Conservation (phyloP, 768 basidiomycete genomes). For the Leccinum variicolor region DNA sequence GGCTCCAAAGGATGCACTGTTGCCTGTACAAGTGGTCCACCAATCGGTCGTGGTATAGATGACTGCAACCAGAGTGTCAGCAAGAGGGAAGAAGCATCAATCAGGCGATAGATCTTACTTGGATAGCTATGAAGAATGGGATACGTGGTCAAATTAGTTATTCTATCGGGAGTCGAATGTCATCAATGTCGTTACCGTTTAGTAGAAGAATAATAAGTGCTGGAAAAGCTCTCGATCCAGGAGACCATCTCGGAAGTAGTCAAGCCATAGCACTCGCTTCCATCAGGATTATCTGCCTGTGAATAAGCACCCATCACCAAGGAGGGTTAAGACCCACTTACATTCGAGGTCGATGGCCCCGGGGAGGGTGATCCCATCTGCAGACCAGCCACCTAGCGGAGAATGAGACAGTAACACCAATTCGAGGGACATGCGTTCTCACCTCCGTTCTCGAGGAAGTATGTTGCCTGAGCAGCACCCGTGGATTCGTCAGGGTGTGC, state of each 20-base stretch:
- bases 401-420: background rate
- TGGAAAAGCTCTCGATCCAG: slow-evolving; percentile 61
- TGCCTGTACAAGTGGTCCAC: slow-evolving; percentile 68
- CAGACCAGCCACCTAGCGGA: slow-evolving; percentile 46
- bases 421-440: background rate
- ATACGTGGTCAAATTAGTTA: background rate
- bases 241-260: slow-evolving; percentile 54
- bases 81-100: slow-evolving; percentile 1
- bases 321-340: slow-evolving; percentile 22
- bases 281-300: slow-evolving; percentile 46
- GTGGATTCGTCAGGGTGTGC: slow-evolving; percentile 51
- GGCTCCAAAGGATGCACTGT: slow-evolving; percentile 45
- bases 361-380: slow-evolving; percentile 58
- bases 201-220: slow-evolving; percentile 50
- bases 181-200: slow-evolving; percentile 35
- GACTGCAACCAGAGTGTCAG: slow-evolving; percentile 29
- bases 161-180: background rate
- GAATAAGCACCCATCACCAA: background rate
- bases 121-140: slow-evolving; percentile 35
- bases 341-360: slow-evolving; percentile 65
- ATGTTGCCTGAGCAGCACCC: slow-evolving; percentile 58
- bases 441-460: slow-evolving; percentile 58
- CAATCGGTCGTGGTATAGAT: slow-evolving; percentile 65
- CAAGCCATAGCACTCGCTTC: slow-evolving; percentile 53
- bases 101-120: slow-evolving; percentile 22